Conservation (phyloP, 2,329 filamentous ascomycete species). For the Atkinsonella hypoxylon region DNA sequence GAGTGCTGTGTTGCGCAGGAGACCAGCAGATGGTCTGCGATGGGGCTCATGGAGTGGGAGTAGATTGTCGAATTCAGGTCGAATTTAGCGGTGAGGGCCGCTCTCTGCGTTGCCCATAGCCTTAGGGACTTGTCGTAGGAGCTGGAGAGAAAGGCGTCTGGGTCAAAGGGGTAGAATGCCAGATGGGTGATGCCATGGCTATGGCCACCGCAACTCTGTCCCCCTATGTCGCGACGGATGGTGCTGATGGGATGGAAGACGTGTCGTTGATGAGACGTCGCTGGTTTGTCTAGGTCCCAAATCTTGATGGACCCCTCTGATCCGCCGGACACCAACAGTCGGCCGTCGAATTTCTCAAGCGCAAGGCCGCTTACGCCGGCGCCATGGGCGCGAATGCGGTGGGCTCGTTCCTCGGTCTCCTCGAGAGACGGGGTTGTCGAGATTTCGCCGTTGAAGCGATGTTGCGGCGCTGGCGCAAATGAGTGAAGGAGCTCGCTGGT, state of each 20-base stretch:
- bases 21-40: constrained; percentile 64
- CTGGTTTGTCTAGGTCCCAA: constrained; percentile 67
- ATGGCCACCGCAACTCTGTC: constrained; percentile 29
- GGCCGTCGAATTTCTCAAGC: constrained; percentile 70
- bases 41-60: constrained; percentile 64
- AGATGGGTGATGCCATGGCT: constrained; percentile 65
- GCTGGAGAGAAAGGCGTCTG: constrained; percentile 60
- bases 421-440: constrained; percentile 7
- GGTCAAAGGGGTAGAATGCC: constrained; percentile 69
- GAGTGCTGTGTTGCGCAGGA: constrained; percentile 83
- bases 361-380: constrained; percentile 70
- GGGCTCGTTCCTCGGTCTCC: constrained; percentile 17
- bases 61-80: constrained; percentile 58
- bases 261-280: constrained; percentile 30
- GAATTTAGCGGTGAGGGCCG: constrained; percentile 52
- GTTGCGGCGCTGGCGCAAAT: constrained; percentile 53
- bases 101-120: constrained; percentile 56
- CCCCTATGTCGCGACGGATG: constrained; percentile 30
- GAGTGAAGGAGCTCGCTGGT: constrained; percentile 54
- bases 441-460: constrained; percentile 54
- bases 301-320: constrained; percentile 74
- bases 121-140: constrained; percentile 71
- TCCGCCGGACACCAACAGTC: constrained; percentile 70
- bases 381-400: constrained; percentile 52
- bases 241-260: constrained; percentile 42